A percentile compares a stretch with the other conserved stretches of the same genome.
Conservation (phyloP, 129 eudicot species). For the Daucus carota region DNA sequence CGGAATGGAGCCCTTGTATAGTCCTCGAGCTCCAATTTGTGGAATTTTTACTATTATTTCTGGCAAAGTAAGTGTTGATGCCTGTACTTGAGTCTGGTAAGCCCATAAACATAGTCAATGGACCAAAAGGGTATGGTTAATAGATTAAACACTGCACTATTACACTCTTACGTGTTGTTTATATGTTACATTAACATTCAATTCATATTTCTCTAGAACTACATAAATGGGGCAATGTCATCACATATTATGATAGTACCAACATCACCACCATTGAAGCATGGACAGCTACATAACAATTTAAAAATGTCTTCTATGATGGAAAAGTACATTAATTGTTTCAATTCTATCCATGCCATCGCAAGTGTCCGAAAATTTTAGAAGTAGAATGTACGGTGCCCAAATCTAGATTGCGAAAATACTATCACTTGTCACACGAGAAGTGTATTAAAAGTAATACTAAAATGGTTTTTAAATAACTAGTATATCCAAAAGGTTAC, state of each 20-base stretch:
- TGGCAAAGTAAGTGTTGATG: slow-evolving; percentile 74
- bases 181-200: not conserved
- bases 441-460: not conserved
- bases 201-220: not conserved
- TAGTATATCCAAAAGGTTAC: not conserved
- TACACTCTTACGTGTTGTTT: not conserved
- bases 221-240: not conserved
- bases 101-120: slow-evolving; percentile 18
- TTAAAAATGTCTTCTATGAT: not conserved
- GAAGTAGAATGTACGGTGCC: not conserved
- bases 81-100: slow-evolving; percentile 84
- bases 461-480: not conserved
- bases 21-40: slow-evolving; percentile 78
- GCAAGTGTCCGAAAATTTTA: not conserved
- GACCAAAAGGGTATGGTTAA: not conserved
- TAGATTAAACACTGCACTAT: not conserved
- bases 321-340: not conserved
- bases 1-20: slow-evolving; percentile 89
- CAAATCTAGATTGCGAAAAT: too few relatives aligned
- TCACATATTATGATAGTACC: not conserved
- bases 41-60: slow-evolving; percentile 81
- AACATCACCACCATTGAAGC: not conserved
- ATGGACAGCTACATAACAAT: not conserved
- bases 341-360: not conserved
- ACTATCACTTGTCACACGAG: not conserved